Conservation (phyloP, 2,329 filamentous ascomycete genomes). For the Apiospora aurea region DNA sequence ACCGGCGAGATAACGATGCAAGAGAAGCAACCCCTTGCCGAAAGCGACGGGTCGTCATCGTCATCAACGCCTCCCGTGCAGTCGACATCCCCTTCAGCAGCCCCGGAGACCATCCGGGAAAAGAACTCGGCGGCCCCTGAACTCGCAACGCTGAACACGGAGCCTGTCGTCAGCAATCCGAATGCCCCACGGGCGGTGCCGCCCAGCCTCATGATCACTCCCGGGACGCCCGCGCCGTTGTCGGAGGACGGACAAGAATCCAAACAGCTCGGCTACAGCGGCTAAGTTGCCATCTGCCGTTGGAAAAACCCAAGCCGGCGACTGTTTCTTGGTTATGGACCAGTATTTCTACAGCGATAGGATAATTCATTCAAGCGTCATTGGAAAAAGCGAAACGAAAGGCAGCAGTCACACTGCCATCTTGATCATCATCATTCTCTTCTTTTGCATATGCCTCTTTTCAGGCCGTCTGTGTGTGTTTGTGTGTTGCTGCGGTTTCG, state of each 20-base stretch:
- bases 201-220: conserved; percentile 51
- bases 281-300: background rate
- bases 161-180: conserved; percentile 26
- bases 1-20: conserved; percentile 35
- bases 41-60: background rate
- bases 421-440: too few species aligned
- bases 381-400: too few species aligned
- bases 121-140: conserved; percentile 16
- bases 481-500: too few species aligned
- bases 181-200: conserved; percentile 42
- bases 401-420: too few species aligned
- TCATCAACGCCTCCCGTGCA: background rate
- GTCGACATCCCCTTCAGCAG: conserved; percentile 9
- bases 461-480: too few species aligned
- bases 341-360: too few species aligned
- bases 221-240: conserved; percentile 53
- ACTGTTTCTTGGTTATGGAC: too few species aligned
- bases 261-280: conserved; percentile 51
- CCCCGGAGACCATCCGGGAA: conserved; percentile 25
- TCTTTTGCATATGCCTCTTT: too few species aligned
- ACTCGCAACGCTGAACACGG: background rate
- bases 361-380: too few species aligned
- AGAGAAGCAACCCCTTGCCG: background rate
- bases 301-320: too few species aligned
- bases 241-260: conserved; percentile 45